Base-by-base conservation (phyloP, 1,284 basidiomycete species). In the Tremellales sp. region DNA sequence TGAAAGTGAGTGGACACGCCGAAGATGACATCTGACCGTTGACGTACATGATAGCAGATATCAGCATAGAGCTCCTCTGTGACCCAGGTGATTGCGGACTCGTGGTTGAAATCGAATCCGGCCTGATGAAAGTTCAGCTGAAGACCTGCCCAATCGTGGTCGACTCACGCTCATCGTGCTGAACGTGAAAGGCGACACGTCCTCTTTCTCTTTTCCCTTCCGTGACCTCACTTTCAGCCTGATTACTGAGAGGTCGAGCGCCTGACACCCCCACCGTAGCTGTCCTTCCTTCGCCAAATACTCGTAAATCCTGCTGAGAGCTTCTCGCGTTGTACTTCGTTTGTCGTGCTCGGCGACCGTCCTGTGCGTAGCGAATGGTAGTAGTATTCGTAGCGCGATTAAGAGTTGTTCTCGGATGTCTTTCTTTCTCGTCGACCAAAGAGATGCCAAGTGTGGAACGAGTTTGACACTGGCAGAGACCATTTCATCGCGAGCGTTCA, bases 21-120 rank as follows among this genome's bases (percentile, higher is more conserved):
- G 33, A 31, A 31, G 42, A 29, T 26, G 24, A 12, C 21, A 51
- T 69, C 53, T n/a, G n/a, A n/a, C n/a, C n/a, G n/a, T n/a, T n/a
- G n/a, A n/a, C n/a, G n/a, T 61, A 89, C 88, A 75, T 84, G 81
- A 43, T 80, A 79, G 8, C 82, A 79, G 62, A 84, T 86, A 62
- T 92, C 88, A 4, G 89, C 86, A 53, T 87, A 85, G n/a, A 96
- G 74, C 66, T 93, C 84, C 3, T 93, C 73, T 1, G 84, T 78
- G 1, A 82, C 81, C 92, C 93, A 97, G 0, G 83, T 79, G 31
- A 89, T 67, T 0, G 87, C 87, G 65, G 89, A 84, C 21, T 73
- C 76, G 0, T 79, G 64, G 50, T 82, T 81, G 60, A 97, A 89
- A 54, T 82, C 80, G 74, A 79, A 81, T 3, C 87, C 88, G 39